phyloP scores from a whole-genome alignment of 2,329 filamentous ascomycete genomes.

The Monosporascus sp. region DNA sequence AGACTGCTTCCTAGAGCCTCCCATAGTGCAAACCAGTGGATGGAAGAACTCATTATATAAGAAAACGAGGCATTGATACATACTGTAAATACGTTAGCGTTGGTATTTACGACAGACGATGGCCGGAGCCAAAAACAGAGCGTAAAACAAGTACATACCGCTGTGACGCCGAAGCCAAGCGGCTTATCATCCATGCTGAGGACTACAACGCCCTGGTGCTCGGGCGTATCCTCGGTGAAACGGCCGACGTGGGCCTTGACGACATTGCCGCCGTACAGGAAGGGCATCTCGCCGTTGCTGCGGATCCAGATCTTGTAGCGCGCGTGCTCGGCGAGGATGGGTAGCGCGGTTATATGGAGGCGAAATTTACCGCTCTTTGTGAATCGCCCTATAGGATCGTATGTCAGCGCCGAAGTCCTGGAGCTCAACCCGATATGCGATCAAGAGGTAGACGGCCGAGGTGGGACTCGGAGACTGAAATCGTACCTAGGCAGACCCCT shows the following conservation, averaged over 20 bases:
- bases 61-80: not conserved
- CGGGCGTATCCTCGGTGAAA: conserved; percentile 65
- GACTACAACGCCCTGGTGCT: conserved; percentile 88
- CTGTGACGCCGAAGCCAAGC: conserved; percentile 89
- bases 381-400: conserved; percentile 66
- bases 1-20: too few relatives aligned
- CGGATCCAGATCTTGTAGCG: conserved; percentile 98
- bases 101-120: not conserved
- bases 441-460: not conserved
- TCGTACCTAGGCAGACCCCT: conserved; percentile 73
- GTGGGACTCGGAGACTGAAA: not conserved
- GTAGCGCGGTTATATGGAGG: conserved; percentile 82
- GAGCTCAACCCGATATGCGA: too few relatives aligned
- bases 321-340: conserved; percentile 82
- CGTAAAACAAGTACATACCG: conserved; percentile 28
- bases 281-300: conserved; percentile 94
- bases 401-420: too few relatives aligned
- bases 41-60: not conserved
- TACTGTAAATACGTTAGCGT: not conserved
- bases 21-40: too few relatives aligned
- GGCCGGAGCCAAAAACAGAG: not conserved
- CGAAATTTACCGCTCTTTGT: conserved; percentile 96
- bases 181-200: conserved; percentile 90
- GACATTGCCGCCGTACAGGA: conserved; percentile 82
- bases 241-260: conserved; percentile 58